Base-by-base conservation (phyloP, 805 yeast genomes). In the Monosporozyma aquatica region DNA sequence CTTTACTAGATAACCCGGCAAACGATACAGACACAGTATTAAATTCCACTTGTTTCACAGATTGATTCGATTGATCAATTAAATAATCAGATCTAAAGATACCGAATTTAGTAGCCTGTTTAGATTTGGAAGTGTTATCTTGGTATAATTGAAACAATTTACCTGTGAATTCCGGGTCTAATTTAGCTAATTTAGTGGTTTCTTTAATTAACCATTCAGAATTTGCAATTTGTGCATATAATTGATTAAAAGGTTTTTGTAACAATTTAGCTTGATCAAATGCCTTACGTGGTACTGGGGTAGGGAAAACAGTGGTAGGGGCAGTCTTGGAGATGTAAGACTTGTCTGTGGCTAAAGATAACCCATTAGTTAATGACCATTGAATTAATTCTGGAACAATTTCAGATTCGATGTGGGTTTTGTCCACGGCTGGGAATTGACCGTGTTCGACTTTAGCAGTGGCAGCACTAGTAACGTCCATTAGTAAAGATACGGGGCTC, bases 21-120 rank as follows among this genome's bases (percentile, higher is more conserved):
- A 92, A 92, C 1, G 97, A 89, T 3, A 90, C 95, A 54, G 95
- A 83, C 3, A 92, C 86, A 1, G 98, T 89, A 64, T 92, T 92
- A 67, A 90, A 90, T 61, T 92, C 99, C 40, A 92, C 92, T 62
- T 92, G 98, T 58, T 90, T 89, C 54, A 90, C 82, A 22, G 62
- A 59, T 11, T 63, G 62, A 1, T 38, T n/a, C 6, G 59, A 56
- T 27, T 56, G 43, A 49, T 81, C 80, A 27, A 78, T 66, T 78
- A 92, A 78, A 55, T 90, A 92, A 57, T 92, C 98, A 0, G 94
- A 82, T 59, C 98, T 75, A 61, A 87, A 89, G 8, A 92, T 62
- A 0, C 97, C 97, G 36, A 89, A 68, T 0, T 87, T 74, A 28
- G 85, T 68, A 1, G 78, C 75, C 57, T 84, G 95, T 2, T 64